Conservation (phyloP, 257 asterid genomes). For the Galeopsis tetrahit region DNA sequence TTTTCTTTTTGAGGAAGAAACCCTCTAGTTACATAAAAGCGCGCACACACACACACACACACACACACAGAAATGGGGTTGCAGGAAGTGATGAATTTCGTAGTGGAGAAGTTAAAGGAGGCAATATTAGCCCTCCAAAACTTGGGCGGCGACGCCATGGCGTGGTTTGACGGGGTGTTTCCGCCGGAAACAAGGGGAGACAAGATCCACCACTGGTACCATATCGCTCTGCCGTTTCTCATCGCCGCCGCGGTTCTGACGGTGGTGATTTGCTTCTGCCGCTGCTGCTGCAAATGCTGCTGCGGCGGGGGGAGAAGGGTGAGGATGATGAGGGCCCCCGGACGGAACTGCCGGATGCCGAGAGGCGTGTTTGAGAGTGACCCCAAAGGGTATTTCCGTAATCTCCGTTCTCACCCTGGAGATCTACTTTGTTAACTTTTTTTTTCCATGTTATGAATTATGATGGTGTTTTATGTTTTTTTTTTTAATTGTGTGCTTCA, state of each 20-base stretch:
- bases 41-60: too few relatives aligned
- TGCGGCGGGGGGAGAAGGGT: slow-evolving; percentile 11
- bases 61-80: slow-evolving; percentile 31
- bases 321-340: slow-evolving; percentile 56
- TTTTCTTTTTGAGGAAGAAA: too few relatives aligned
- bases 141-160: slow-evolving; percentile 27
- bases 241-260: slow-evolving; percentile 30
- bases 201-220: slow-evolving; percentile 37
- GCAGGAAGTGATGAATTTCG: slow-evolving; percentile 31
- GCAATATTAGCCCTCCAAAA: slow-evolving; percentile 25
- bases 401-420: slow-evolving; percentile 43
- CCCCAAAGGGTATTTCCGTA: slow-evolving; percentile 38
- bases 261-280: slow-evolving; percentile 32
- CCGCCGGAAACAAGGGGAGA: slow-evolving; percentile 51
- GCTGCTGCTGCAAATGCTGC: slow-evolving; percentile 17
- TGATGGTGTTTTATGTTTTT: background rate
- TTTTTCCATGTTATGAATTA: background rate
- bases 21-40: too few relatives aligned
- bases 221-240: slow-evolving; percentile 31
- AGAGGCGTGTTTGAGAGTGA: slow-evolving; percentile 37
- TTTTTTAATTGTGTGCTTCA: background rate
- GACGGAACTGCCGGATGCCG: slow-evolving; percentile 36
- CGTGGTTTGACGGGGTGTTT: slow-evolving; percentile 42
- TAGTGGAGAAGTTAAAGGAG: slow-evolving; percentile 42
- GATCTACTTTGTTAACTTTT: slow-evolving; percentile 30